These are phyloP conservation scores for Neckera pumila DNA, from an alignment of 225 moss, liverwort and hornwort genomes.

Conservation along the genomic window DNA sequence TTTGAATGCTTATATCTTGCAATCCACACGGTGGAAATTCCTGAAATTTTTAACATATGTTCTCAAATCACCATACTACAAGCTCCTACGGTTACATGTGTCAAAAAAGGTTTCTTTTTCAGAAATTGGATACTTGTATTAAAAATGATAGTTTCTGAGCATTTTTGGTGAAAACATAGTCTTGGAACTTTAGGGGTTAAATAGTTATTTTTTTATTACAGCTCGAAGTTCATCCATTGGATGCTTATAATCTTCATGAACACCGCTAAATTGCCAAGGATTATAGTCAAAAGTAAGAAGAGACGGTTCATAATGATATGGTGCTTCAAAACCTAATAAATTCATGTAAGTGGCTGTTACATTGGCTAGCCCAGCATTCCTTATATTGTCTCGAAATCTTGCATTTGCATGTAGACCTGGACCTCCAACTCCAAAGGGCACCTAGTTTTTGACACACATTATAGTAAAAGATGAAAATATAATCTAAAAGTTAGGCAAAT, in stretches of 20 bases:
- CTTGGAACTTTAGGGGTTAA: too few relatives aligned
- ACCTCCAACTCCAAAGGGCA: slow-evolving; percentile 84
- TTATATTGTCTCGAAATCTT: slow-evolving; percentile 53
- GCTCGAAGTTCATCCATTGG: slow-evolving; percentile 14
- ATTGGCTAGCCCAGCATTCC: slow-evolving; percentile 64
- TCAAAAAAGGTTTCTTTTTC: too few relatives aligned
- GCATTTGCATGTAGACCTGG: slow-evolving; percentile 53
- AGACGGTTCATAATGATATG: slow-evolving; percentile 73
- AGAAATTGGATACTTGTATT: too few relatives aligned
- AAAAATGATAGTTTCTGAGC: too few relatives aligned
- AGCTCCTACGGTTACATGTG: too few relatives aligned
- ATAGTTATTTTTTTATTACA: neutral
- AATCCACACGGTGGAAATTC: too few relatives aligned
- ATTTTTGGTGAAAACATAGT: too few relatives aligned
- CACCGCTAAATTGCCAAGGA: slow-evolving; percentile 27
- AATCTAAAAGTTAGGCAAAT: neutral
- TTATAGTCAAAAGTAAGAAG: slow-evolving; percentile 44
- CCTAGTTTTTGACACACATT: slow-evolving; percentile 1
- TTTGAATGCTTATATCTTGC: too few relatives aligned
- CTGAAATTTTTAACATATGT: too few relatives aligned
- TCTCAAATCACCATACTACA: too few relatives aligned
- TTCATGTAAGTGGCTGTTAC: slow-evolving; percentile 87
- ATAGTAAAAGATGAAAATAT: too few relatives aligned
- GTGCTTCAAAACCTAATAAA: slow-evolving; percentile 82
- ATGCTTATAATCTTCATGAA: slow-evolving; percentile 13